Evolutionary conservation across 1,284 basidiomycete genomes (phyloP).

Genomic region (Cutaneotrichosporon cutaneum): DNA sequence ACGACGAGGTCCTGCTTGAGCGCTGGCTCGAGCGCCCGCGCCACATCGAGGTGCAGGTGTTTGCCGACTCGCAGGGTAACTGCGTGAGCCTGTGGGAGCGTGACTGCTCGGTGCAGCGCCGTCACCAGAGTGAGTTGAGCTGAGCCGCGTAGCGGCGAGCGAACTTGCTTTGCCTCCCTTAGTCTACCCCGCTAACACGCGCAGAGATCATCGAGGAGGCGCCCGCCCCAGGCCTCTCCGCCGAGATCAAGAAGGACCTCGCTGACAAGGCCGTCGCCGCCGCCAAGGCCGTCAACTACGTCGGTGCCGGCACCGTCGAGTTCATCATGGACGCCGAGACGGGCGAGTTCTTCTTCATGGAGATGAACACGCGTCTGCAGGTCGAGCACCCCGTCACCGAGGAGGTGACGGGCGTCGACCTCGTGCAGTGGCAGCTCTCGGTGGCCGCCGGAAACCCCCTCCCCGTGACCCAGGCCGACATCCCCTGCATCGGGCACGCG

Average conservation of each 20-base stretch:
- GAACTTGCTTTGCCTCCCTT: constrained; percentile 4
- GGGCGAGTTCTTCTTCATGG: constrained; percentile 85
- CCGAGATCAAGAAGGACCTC: constrained; percentile 72
- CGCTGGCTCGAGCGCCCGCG: constrained; percentile 79
- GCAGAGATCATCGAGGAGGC: constrained; percentile 61
- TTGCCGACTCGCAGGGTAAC: constrained; percentile 72
- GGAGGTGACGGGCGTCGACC: constrained; percentile 87
- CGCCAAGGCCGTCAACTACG: constrained; percentile 83
- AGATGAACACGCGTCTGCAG: constrained; percentile 91
- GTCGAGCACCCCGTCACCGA: constrained; percentile 95
- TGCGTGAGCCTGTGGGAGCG: constrained; percentile 88
- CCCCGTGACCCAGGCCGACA: constrained; percentile 70
- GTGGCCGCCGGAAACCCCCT: constrained; percentile 85
- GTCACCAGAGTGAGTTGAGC: constrained; percentile 79
- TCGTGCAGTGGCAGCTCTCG: constrained; percentile 93
- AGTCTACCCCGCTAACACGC: neutral
- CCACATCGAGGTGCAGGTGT: constrained; percentile 87
- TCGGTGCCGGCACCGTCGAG: constrained; percentile 88
- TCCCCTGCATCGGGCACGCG: constrained; percentile 83
- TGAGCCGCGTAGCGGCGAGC: no score
- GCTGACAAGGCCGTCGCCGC: constrained; percentile 86
- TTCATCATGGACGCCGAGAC: constrained; percentile 91
- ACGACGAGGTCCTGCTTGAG: constrained; percentile 80
- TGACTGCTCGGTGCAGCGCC: constrained; percentile 89
- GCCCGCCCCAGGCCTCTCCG: constrained; percentile 80